Percentiles rank a stretch among this genome's conserved stretches.
phyloP scores from a whole-genome alignment of 192 early-diverging fungal genomes.

The Coemansia pectinata region DNA sequence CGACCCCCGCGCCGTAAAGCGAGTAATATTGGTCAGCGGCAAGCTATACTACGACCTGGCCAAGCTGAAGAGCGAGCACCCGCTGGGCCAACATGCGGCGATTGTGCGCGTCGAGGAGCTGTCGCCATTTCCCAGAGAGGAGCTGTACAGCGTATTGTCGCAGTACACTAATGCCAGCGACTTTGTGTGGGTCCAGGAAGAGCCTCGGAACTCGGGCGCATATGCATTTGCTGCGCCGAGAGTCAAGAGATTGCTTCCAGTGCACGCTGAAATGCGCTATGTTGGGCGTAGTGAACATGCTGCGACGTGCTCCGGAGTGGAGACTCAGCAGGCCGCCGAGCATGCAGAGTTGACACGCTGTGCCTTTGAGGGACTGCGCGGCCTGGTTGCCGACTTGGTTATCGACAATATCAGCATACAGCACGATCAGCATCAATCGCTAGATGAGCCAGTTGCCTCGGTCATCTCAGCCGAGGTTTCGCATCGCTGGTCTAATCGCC shows the following conservation, averaged over 20 bases:
- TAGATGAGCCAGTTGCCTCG: conserved; percentile 22
- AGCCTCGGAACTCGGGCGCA: conserved; percentile 91
- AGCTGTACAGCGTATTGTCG: conserved; percentile 65
- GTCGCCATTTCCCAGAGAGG: conserved; percentile 82
- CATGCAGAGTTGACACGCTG: conserved; percentile 57
- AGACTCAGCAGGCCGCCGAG: conserved; percentile 68
- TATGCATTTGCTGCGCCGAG: conserved; percentile 87
- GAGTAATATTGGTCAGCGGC: conserved; percentile 84
- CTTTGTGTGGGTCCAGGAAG: conserved; percentile 85
- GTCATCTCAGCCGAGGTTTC: conserved; percentile 37
- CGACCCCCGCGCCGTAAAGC: conserved; percentile 46
- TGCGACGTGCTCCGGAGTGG: conserved; percentile 79
- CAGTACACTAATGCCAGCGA: conserved; percentile 68
- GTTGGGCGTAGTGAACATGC: conserved; percentile 73
- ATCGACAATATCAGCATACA: conserved; percentile 32
- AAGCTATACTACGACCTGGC: conserved; percentile 93
- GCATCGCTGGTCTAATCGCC: conserved; percentile 41
- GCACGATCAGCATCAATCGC: conserved; percentile 15
- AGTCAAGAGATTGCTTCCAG: conserved; percentile 71
- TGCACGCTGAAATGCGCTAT: conserved; percentile 60
- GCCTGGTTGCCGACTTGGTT: conserved; percentile 47
- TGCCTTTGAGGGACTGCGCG: conserved; percentile 56
- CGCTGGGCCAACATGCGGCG: conserved; percentile 68
- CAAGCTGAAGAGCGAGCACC: conserved; percentile 70
- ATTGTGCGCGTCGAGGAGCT: conserved; percentile 93